Conservation (phyloP, 2,329 filamentous ascomycete species). For the Thelonectria blattea region DNA sequence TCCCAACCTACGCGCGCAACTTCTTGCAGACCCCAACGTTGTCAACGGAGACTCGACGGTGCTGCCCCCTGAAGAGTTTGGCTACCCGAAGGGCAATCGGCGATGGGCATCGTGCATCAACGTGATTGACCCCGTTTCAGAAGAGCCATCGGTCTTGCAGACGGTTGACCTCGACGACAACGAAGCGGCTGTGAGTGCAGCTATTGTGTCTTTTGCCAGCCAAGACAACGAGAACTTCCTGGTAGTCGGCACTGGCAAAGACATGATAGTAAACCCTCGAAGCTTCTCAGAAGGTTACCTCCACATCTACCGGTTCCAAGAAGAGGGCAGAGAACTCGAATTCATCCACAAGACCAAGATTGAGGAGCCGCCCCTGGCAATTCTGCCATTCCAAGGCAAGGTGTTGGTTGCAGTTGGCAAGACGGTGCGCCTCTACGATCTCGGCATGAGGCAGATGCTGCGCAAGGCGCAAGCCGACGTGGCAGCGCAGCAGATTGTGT, state of each 20-base stretch:
- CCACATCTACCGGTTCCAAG: slow-evolving; percentile 88
- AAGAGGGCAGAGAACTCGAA: slow-evolving; percentile 85
- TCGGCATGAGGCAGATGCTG: slow-evolving; percentile 90
- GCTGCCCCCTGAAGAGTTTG: slow-evolving; percentile 82
- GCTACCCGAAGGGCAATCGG: slow-evolving; percentile 80
- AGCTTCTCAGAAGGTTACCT: slow-evolving; percentile 82
- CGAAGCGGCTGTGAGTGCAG: slow-evolving; percentile 87
- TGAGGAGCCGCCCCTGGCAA: slow-evolving; percentile 86
- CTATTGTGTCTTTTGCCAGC: slow-evolving; percentile 83
- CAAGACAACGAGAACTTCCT: slow-evolving; percentile 90
- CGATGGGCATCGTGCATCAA: slow-evolving; percentile 98
- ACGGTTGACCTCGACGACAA: slow-evolving; percentile 87
- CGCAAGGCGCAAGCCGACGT: slow-evolving; percentile 88
- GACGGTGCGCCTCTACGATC: slow-evolving; percentile 85
- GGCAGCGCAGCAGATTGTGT: slow-evolving; percentile 82
- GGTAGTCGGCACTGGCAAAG: slow-evolving; percentile 92
- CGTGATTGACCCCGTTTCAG: slow-evolving; percentile 80
- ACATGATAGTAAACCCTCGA: slow-evolving; percentile 80
- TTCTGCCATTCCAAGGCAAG: slow-evolving; percentile 91
- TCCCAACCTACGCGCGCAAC: slow-evolving; percentile 74
- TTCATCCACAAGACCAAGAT: slow-evolving; percentile 97
- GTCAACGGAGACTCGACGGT: slow-evolving; percentile 75
- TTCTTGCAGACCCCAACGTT: slow-evolving; percentile 73
- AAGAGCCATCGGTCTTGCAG: slow-evolving; percentile 73
- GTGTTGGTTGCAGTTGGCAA: slow-evolving; percentile 85